Evolutionary conservation across 352 stramenopile genomes (phyloP), one percentile per base, ranked within the genome.

Genomic region (Phytophthora crassamura): DNA sequence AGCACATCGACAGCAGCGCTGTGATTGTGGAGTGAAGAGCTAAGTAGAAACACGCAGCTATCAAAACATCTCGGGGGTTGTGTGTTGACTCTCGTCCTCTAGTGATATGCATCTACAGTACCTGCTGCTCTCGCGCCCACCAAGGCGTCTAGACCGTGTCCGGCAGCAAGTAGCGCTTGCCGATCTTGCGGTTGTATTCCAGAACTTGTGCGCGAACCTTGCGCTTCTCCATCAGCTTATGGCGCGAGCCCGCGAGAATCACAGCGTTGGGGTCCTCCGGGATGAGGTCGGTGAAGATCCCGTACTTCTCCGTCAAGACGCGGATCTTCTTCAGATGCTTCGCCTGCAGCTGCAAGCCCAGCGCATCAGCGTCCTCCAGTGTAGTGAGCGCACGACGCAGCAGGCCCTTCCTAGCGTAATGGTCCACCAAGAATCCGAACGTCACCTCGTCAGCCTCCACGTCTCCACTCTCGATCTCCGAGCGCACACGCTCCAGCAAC

Each of bases 211-310:
- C 77, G 42, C 86, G 84, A 33, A 91, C 82, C 68, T 90, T 89
- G 47, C 84, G 82, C 80, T 92, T 91, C 51, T 80, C 67, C 77
- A 89, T 88, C 34, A 94, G 75, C 56, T 91, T 87, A 73, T 82
- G 65, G 50, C 81, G 78, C 58, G 78, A 78, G 46, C 84, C 78
- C 16, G 78, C 80, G 15, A 79, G 69, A 42, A 92, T 69, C 35
- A 92, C 82, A 15, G 81, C 83, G 52, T 92, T 77, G 49, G 86
- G 86, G 41, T 91, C 82, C 61, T 93, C 84, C 1, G 84, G 81
- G 47, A 94, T 86, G 32, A 94, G 75, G 43, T 93, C 86, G 36
- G 82, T 89, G 62, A 89, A 94, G 18, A 94, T 55, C 14, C 84
- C 83, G 54, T 82, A 88, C 33, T 75, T 74, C 55, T 93, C 82